These are phyloP conservation scores for Tylopilus sp. DNA, from an alignment of 768 basidiomycete species.

Conservation along the genomic window DNA sequence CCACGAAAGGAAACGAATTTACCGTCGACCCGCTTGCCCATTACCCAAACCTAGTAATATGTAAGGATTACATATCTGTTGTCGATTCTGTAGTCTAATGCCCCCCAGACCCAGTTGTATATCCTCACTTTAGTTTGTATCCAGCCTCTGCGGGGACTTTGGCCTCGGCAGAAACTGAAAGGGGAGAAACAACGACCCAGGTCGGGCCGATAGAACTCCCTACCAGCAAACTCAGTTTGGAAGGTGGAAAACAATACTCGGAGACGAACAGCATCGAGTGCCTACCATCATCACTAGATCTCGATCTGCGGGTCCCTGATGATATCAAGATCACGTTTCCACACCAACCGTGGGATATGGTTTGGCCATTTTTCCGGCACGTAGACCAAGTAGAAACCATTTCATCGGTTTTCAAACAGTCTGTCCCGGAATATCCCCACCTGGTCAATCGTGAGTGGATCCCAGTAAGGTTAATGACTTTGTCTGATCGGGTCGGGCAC, in stretches of 20 bases:
- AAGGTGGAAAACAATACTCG: slow-evolving; percentile 32
- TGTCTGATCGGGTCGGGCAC: slow-evolving; percentile 2
- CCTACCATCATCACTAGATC: slow-evolving; percentile 55
- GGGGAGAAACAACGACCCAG: slow-evolving; percentile 15
- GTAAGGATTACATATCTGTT: slow-evolving; percentile 22
- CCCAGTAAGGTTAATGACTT: neutral
- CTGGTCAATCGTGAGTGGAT: slow-evolving; percentile 29
- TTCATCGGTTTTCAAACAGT: neutral
- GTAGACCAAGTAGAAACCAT: neutral
- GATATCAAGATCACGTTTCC: slow-evolving; percentile 40
- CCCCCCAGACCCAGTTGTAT: slow-evolving; percentile 19
- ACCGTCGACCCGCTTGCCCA: slow-evolving; percentile 8
- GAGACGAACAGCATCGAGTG: slow-evolving; percentile 34
- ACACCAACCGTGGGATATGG: slow-evolving; percentile 9
- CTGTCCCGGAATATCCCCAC: slow-evolving; percentile 21
- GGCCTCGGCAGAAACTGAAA: neutral
- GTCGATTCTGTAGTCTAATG: slow-evolving; percentile 2
- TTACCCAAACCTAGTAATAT: slow-evolving; percentile 38
- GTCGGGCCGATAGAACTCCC: slow-evolving; percentile 17
- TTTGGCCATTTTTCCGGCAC: slow-evolving; percentile 8
- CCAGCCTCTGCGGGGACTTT: slow-evolving; percentile 2
- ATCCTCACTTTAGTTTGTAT: slow-evolving; percentile 23
- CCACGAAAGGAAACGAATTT: neutral
- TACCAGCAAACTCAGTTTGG: slow-evolving; percentile 17
- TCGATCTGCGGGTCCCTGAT: slow-evolving; percentile 53